phyloP scores from a whole-genome alignment of 2,329 filamentous ascomycete genomes.

The Talaromyces atroroseus region DNA sequence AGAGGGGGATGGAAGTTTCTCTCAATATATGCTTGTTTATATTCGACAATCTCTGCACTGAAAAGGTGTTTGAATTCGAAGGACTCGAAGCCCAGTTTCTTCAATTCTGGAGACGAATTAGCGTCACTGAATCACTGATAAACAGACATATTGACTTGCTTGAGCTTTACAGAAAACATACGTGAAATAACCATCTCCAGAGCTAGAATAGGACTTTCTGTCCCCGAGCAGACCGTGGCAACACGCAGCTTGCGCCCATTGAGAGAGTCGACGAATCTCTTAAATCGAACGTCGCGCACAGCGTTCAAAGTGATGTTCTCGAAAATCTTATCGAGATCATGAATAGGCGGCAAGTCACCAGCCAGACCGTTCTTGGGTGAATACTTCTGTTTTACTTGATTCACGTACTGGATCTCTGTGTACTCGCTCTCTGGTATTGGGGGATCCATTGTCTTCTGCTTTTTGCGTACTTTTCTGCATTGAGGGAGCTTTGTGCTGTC shows the following conservation, averaged over 20 bases:
- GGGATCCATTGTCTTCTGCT: neutral
- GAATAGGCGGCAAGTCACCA: slow-evolving; percentile 41
- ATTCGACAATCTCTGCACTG: slow-evolving; percentile 58
- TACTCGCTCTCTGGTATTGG: neutral
- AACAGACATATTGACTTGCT: too few species aligned
- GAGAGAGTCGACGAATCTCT: slow-evolving; percentile 30
- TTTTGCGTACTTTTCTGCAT: neutral
- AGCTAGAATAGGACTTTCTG: slow-evolving; percentile 66
- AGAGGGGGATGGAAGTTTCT: slow-evolving; percentile 51
- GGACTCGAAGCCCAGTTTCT: slow-evolving; percentile 25
- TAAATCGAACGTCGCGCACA: slow-evolving; percentile 25
- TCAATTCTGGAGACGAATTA: slow-evolving; percentile 23
- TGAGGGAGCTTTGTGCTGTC: neutral
- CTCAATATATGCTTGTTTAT: slow-evolving; percentile 61
- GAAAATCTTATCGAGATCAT: slow-evolving; percentile 47
- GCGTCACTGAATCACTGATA: neutral
- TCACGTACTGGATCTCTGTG: slow-evolving; percentile 11
- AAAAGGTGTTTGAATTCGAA: slow-evolving; percentile 53
- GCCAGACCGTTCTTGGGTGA: slow-evolving; percentile 22
- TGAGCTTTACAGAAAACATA: too few species aligned
- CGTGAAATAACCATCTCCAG: slow-evolving; percentile 53
- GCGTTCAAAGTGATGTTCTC: slow-evolving; percentile 41
- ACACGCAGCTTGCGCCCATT: slow-evolving; percentile 45
- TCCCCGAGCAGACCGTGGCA: slow-evolving; percentile 73
- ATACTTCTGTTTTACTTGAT: slow-evolving; percentile 8